These are phyloP conservation scores for Linnemannia exigua DNA, from an alignment of 192 early-diverging fungal genomes.

Conservation along the genomic window DNA sequence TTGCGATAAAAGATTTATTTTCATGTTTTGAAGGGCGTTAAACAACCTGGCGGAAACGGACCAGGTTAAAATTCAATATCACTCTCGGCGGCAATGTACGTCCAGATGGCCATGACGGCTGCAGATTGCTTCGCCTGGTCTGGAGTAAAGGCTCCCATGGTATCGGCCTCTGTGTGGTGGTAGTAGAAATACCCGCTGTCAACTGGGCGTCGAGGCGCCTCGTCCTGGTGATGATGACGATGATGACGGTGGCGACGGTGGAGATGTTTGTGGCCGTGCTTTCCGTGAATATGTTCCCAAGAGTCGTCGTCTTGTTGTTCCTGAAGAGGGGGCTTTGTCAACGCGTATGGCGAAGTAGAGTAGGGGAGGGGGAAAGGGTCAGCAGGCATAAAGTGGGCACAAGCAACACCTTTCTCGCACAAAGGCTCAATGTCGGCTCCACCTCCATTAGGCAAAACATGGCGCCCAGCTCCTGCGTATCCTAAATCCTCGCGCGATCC, in stretches of 20 bases:
- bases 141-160: slow-evolving; percentile 62
- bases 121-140: slow-evolving; percentile 66
- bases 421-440: slow-evolving; percentile 66
- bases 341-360: slow-evolving; percentile 33
- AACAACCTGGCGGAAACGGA: not conserved
- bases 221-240: not conserved
- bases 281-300: not conserved
- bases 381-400: slow-evolving; percentile 59
- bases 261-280: not conserved
- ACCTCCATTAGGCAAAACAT: slow-evolving; percentile 53
- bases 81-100: slow-evolving; percentile 67
- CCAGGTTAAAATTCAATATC: slow-evolving; percentile 27
- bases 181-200: slow-evolving; percentile 68
- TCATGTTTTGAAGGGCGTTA: not conserved
- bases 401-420: slow-evolving; percentile 67
- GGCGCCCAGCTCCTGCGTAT: slow-evolving; percentile 57
- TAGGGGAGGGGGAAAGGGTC: slow-evolving; percentile 60
- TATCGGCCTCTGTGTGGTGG: slow-evolving; percentile 67
- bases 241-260: slow-evolving; percentile 2
- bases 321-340: slow-evolving; percentile 25
- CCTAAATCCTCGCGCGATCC: slow-evolving; percentile 43
- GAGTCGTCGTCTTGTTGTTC: slow-evolving; percentile 8
- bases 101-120: slow-evolving; percentile 69
- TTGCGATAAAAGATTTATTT: not conserved
- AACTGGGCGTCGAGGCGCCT: slow-evolving; percentile 25